A percentile compares a stretch with the other conserved stretches of the same genome.
Evolutionary conservation across 192 early-diverging fungal species (phyloP).

Genomic region (Backusella morwellensis): DNA sequence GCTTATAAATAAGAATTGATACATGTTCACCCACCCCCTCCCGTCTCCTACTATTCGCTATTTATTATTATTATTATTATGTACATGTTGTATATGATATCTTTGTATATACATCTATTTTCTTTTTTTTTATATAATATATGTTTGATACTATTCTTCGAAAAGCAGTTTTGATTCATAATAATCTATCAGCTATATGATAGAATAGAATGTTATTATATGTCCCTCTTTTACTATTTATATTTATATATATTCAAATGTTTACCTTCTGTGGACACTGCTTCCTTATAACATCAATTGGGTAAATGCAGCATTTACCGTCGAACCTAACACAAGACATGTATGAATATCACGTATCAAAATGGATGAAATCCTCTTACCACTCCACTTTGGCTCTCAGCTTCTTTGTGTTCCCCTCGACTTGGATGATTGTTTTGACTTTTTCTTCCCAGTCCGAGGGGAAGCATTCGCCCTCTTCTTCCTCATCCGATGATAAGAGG

Average conservation of each 20-base stretch:
- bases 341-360: not conserved
- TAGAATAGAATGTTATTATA: not conserved
- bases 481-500: too few species aligned
- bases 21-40: not conserved
- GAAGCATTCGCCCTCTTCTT: too few species aligned
- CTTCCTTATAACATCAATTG: not conserved
- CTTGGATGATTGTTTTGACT: not conserved
- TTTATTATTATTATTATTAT: not conserved
- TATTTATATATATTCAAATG: not conserved
- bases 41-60: not conserved
- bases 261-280: not conserved
- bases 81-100: not conserved
- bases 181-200: not conserved
- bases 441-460: not conserved
- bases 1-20: constrained; percentile 68
- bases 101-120: not conserved
- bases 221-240: not conserved
- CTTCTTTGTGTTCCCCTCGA: not conserved
- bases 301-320: not conserved
- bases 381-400: not conserved
- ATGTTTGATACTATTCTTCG: not conserved
- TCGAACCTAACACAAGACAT: not conserved
- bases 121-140: not conserved
- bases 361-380: not conserved
- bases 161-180: not conserved